Evolutionary conservation across 2,329 filamentous ascomycete genomes (phyloP), one percentile per base, ranked within the genome.

Genomic region (Tolypocladium tropicale): DNA sequence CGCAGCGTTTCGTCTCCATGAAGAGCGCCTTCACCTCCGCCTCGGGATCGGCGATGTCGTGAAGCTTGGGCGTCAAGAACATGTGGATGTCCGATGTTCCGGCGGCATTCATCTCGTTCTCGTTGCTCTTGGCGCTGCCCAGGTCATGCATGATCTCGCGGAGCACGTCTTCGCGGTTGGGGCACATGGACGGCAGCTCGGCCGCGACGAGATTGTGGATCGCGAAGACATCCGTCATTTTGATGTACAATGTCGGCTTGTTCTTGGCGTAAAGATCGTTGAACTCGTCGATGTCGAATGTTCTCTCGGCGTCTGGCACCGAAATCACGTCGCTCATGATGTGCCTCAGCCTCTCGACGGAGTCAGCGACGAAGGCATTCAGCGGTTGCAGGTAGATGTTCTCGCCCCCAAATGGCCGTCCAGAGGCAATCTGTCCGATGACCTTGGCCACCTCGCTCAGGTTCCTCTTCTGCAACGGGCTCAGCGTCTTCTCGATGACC

Each of bases 281-380:
- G 81, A 94, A 99, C 70, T 97, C 94, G 68, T 99, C 94, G 68
- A 99, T 96, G 70, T 97, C 92, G 67, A 97, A 99, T 28, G 94
- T 94, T 54, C 84, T 81, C 71, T 99, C 94, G 0, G 90, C 89
- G 64, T 94, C 87, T 16, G 88, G 85, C 14, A 97, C 89, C 14
- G 87, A 83, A 62, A 99, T 90, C 58, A 97, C 73, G 36, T 87
- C 83, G 50, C 80, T 81, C 73, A 89, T 89, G 49, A 94, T 90
- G 14, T 87, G 81, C 34, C 83, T 81, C 57, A 96, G 78, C 28
- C 92, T 82, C 63, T 90, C 85, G 52, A 95, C 85, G 0, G 92
- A 92, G 58, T 96, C 90, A 21, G 81, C 84, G 51, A 99, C 80
- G 69, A 96, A 97, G 52, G 85, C 89, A 70, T 99, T 99, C 43